Evolutionary conservation across 306 rosid genomes (phyloP), one percentile per base, ranked within the genome.

Genomic region (Trifolium pratense): DNA sequence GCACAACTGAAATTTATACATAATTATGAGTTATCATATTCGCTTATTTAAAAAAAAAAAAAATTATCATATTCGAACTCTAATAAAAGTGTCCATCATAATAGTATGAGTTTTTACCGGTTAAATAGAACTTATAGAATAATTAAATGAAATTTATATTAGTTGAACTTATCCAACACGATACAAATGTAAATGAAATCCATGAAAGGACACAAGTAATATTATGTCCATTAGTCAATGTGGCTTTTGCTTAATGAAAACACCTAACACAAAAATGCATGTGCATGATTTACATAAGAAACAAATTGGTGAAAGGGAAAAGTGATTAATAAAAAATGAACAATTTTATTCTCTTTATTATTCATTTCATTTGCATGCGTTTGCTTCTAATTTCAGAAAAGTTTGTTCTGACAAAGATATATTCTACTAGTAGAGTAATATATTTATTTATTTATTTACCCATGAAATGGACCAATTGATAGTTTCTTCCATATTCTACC

Each of bases 391-490:
- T 23, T 40, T 56, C 25, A 56, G 72, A 63, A 76, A 71, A 46
- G 75, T 71, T 81, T 76, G 60, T 81, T 66, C 66, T 65, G 81
- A 80, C 84, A 75, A 55, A 80, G 80, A 75, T 69, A 29, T 59
- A 68, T 68, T 62, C 62, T 34, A 29, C 29, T 29, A 4, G 32
- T 52, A 26, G 42, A 60, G 21, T 55, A 21, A 55, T 20, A 9
- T 53, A 53, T 20, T n/a, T n/a, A n/a, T 55, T 37, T 37, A 1
- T 56, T 79, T 65, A 37, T 79, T 67, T 69, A 74, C 80, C 77
- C 31, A 20, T 55, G 65, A 64, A 70, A 32, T 43, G 58, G 68
- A 80, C 74, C 78, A 71, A 37, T 81, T 17, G 58, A 57, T 46
- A 46, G 18, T 62, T 1, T 18, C 12, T 20, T 59, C 64, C 14